Base-by-base conservation (phyloP, 805 yeast genomes). In the Saturnispora ahearnii region DNA sequence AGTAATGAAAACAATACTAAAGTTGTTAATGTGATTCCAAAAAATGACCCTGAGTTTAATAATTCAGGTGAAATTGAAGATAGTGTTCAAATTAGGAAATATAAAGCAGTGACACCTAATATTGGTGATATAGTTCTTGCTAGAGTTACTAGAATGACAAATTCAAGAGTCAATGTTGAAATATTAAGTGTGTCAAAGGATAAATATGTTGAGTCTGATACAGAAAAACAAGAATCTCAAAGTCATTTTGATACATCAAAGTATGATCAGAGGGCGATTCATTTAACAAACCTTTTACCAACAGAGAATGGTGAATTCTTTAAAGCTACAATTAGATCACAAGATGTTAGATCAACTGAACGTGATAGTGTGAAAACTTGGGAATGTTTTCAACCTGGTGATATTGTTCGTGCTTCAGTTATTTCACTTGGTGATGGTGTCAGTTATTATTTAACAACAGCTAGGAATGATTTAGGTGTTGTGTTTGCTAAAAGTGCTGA, bases 401-500 rank as follows among this genome's bases (percentile, higher is more conserved):
- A 93, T 65, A 78, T 93, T 47, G 86, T 93, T 2, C 74, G 96
- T 53, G 96, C 96, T 0, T 71, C 75, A 56, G 82, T 90, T 8
- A 70, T 78, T n/a, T 87, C 96, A 0, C 69, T 93, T 32, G 99
- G 99, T 49, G 99, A 93, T 66, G 98, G 98, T 8, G 74, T 84
- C 18, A 87, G 87, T 63, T 93, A 90, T 62, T 93, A 90, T 64
- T 70, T 93, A 54, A 77, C 88, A 6, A 93, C 99, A 0, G 95
- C 96, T 2, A 73, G 83, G 54, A 88, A 91, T 64, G 96, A 91
- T 60, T 70, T 91, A 37, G 99, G 99, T 3, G 99, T 93, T 4
- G 82, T 93, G 1, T 86, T 90, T 64, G 97, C 98, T 5, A 79
- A 76, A 53, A 76, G 83, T 41, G 78, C 75, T 54, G 80, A 81